Conservation (phyloP, 768 basidiomycete species). For the Collybia sp. region DNA sequence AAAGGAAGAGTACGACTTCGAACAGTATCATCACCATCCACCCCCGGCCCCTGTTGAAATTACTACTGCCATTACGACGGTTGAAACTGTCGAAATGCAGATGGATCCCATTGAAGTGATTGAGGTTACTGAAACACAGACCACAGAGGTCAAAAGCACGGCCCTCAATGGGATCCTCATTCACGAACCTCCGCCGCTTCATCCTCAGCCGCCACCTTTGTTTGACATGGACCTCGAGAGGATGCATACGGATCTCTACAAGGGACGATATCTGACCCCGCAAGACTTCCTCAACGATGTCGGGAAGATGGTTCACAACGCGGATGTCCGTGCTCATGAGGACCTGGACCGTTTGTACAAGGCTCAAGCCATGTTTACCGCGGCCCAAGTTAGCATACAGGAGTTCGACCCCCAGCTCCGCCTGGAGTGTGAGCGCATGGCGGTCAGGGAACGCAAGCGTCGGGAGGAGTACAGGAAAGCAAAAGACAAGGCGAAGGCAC, state of each 20-base stretch:
- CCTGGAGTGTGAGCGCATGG: constrained; percentile 87
- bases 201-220: constrained; percentile 42
- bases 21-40: constrained; percentile 18
- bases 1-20: constrained; percentile 75
- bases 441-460: constrained; percentile 65
- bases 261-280: constrained; percentile 81
- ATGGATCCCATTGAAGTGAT: constrained; percentile 35
- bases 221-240: constrained; percentile 90
- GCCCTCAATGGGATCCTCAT: constrained; percentile 34
- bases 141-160: constrained; percentile 26
- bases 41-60: constrained; percentile 3
- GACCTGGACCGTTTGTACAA: constrained; percentile 76
- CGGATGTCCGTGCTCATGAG: constrained; percentile 46
- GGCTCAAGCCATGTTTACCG: constrained; percentile 87
- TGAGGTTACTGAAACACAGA: constrained; percentile 35
- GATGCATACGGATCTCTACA: constrained; percentile 84
- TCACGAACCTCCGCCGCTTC: constrained; percentile 28
- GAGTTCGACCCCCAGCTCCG: constrained; percentile 79
- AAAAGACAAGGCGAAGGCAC: constrained; percentile 40
- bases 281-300: constrained; percentile 85
- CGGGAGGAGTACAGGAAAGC: constrained; percentile 52
- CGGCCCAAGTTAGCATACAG: constrained; percentile 79
- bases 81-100: constrained; percentile 26
- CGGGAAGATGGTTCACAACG: constrained; percentile 76
- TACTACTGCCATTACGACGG: constrained; percentile 25